Conservation (phyloP, 1,284 basidiomycete species). For the Chalciporus sp. region DNA sequence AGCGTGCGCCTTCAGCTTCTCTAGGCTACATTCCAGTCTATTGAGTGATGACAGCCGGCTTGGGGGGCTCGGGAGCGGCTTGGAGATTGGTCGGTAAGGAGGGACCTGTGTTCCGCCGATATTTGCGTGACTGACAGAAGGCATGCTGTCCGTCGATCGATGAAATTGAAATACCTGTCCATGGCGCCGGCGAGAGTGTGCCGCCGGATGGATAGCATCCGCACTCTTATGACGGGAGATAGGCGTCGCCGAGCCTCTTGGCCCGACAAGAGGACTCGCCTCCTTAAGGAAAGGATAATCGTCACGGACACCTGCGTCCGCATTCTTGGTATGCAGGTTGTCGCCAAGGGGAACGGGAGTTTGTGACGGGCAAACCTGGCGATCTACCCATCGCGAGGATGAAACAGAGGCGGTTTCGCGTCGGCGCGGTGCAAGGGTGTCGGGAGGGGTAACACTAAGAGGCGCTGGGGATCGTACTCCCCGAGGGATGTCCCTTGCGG, state of each 20-base stretch:
- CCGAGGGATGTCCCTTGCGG: background rate
- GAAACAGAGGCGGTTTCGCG: constrained; percentile 2
- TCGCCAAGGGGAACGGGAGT: background rate
- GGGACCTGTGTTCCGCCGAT: constrained; percentile 15
- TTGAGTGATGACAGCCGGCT: constrained; percentile 34
- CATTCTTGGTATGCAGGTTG: background rate
- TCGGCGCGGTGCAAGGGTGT: constrained; percentile 18
- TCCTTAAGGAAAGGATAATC: background rate
- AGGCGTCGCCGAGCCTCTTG: constrained; percentile 2
- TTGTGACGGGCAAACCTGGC: background rate
- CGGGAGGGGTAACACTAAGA: constrained; percentile 23
- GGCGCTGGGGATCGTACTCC: constrained; percentile 8
- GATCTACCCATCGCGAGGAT: background rate
- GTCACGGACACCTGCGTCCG: background rate
- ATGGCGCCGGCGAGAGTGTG: constrained; percentile 24
- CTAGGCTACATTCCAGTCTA: constrained; percentile 32
- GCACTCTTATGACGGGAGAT: constrained; percentile 12
- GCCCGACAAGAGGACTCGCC: background rate
- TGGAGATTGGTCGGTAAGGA: constrained; percentile 25
- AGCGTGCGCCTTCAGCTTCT: constrained; percentile 31
- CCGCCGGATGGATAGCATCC: constrained; percentile 6
- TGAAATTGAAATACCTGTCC: constrained; percentile 30
- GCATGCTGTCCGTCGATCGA: background rate
- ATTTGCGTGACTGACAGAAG: constrained; percentile 5
- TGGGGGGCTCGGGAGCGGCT: constrained; percentile 11